These are phyloP conservation scores for Trichoderma breve DNA, from an alignment of 2,329 filamentous ascomycete species.

Conservation along the genomic window DNA sequence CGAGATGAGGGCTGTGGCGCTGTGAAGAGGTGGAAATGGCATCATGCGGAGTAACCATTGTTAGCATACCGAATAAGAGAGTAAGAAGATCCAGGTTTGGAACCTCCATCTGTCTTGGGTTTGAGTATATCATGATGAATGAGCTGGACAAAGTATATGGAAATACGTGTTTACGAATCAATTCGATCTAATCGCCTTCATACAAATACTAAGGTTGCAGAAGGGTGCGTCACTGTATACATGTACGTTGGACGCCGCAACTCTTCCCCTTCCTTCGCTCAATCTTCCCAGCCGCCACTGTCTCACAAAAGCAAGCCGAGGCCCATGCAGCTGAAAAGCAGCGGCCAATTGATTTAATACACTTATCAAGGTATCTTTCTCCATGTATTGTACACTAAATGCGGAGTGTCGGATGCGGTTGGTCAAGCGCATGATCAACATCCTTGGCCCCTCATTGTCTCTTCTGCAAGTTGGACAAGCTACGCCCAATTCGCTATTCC, in stretches of 20 bases:
- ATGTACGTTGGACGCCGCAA: background rate
- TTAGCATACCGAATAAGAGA: conserved; percentile 41
- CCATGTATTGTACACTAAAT: background rate
- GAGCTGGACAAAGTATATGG: background rate
- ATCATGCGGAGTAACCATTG: background rate
- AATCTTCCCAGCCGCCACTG: background rate
- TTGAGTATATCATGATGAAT: conserved; percentile 38
- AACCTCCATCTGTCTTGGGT: conserved; percentile 29
- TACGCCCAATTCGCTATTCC: background rate
- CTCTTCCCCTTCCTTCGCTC: background rate
- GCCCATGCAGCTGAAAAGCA: background rate
- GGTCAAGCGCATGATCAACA: background rate
- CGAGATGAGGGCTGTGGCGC: background rate
- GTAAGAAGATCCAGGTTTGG: conserved; percentile 44
- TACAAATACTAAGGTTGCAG: background rate
- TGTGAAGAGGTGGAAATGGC: background rate
- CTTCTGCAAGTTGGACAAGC: background rate
- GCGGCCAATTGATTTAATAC: background rate
- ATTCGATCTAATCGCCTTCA: background rate
- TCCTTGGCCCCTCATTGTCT: background rate
- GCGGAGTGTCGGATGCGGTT: background rate
- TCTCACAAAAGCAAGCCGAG: background rate
- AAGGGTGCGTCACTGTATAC: background rate
- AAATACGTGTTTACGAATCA: background rate
- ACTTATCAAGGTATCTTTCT: background rate